A percentile compares a stretch with the other conserved stretches of the same genome.
These are phyloP conservation scores for Pseudopyricularia cyperi DNA, from an alignment of 2,329 filamentous ascomycete genomes.

Conservation along the genomic window DNA sequence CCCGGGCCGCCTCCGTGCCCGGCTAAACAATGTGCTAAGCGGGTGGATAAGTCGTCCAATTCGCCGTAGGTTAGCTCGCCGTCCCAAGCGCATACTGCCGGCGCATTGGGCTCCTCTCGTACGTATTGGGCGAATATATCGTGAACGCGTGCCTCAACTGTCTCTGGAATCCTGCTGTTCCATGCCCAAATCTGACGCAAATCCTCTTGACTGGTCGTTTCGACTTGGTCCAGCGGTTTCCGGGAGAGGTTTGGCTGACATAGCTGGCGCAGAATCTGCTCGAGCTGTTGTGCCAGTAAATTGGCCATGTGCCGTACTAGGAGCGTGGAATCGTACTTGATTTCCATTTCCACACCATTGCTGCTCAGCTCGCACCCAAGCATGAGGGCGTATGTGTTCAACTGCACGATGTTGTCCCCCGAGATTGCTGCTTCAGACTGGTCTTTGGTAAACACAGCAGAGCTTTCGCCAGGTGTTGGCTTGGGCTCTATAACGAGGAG, in stretches of 20 bases:
- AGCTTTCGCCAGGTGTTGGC: neutral
- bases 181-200: neutral
- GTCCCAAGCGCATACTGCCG: slow-evolving; percentile 5
- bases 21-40: slow-evolving; percentile 27
- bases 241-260: neutral
- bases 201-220: neutral
- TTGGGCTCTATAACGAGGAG: slow-evolving; percentile 38
- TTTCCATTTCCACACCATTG: slow-evolving; percentile 43
- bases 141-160: neutral
- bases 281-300: neutral
- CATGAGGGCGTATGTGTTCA: slow-evolving; percentile 50
- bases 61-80: slow-evolving; percentile 14
- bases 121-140: slow-evolving; percentile 4
- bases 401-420: slow-evolving; percentile 14
- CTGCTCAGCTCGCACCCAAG: slow-evolving; percentile 48
- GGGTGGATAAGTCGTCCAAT: slow-evolving; percentile 28
- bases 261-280: neutral
- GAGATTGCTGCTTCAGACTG: neutral
- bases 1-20: slow-evolving; percentile 15
- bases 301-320: neutral
- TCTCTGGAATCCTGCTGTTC: neutral
- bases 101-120: neutral
- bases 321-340: slow-evolving; percentile 45
- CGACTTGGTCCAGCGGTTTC: neutral
- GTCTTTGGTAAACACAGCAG: neutral